A percentile compares a stretch with the other conserved stretches of the same genome.
Conservation (phyloP, 805 yeast species). For the Sugiyamaella smithiae region DNA sequence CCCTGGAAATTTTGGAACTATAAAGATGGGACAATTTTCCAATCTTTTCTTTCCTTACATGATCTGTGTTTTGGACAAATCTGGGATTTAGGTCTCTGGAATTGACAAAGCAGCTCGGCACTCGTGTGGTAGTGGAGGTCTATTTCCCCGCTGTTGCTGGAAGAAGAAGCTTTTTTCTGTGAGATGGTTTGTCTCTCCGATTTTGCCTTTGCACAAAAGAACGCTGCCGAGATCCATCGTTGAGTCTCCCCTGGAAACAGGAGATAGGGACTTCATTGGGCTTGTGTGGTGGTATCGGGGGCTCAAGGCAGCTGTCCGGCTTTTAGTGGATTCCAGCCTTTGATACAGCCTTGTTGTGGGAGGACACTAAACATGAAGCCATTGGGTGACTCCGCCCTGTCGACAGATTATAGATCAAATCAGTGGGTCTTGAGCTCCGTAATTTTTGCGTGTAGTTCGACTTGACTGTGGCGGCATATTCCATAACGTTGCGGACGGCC, state of each 20-base stretch:
- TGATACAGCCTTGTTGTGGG: neutral
- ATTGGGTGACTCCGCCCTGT: slow-evolving; percentile 59
- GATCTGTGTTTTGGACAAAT: slow-evolving; percentile 20
- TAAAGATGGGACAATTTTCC: neutral
- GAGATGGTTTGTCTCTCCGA: neutral
- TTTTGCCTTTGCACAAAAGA: slow-evolving; percentile 16
- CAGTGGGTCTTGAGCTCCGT: slow-evolving; percentile 42
- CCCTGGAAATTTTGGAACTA: slow-evolving; percentile 5
- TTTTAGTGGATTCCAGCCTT: slow-evolving; percentile 16
- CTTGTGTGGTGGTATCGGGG: slow-evolving; percentile 16
- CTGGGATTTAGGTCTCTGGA: slow-evolving; percentile 21
- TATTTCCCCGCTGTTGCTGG: slow-evolving; percentile 3
- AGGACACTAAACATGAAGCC: slow-evolving; percentile 29
- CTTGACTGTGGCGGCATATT: slow-evolving; percentile 89
- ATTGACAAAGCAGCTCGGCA: slow-evolving; percentile 35
- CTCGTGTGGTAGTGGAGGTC: slow-evolving; percentile 36
- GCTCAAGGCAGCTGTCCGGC: slow-evolving; percentile 3
- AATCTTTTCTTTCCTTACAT: slow-evolving; percentile 17
- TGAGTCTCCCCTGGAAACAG: slow-evolving; percentile 26
- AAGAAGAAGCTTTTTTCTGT: slow-evolving; percentile 9
- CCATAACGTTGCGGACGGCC: slow-evolving; percentile 98
- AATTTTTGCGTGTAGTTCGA: slow-evolving; percentile 56
- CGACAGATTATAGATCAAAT: slow-evolving; percentile 90
- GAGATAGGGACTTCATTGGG: slow-evolving; percentile 28
- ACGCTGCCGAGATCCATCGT: slow-evolving; percentile 21